Evolutionary conservation across 208 protist species (phyloP).

Genomic region (Strigomonas culicis): DNA sequence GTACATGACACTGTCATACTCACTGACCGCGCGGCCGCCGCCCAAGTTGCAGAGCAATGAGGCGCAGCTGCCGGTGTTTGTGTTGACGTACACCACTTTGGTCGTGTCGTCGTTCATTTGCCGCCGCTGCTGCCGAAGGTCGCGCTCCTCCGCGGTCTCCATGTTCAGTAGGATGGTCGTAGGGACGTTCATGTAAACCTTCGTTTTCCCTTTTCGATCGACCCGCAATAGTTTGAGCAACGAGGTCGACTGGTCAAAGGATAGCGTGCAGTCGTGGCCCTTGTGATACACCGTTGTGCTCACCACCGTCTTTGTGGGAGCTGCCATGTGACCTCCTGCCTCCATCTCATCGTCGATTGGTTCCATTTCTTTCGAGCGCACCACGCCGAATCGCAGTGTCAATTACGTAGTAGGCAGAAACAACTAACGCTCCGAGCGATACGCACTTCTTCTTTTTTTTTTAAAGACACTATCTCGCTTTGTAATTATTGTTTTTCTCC

Average conservation of each 20-base stretch:
- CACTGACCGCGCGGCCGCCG: slow-evolving; percentile 11
- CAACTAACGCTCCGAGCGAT: too few relatives aligned
- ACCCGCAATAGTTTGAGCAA: slow-evolving; percentile 21
- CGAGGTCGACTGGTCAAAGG: slow-evolving; percentile 22
- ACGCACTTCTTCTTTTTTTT: too few relatives aligned
- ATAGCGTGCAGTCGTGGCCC: slow-evolving; percentile 25
- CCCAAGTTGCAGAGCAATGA: slow-evolving; percentile 15
- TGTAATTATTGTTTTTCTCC: too few relatives aligned
- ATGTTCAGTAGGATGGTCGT: slow-evolving; percentile 56
- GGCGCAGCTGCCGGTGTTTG: not conserved
- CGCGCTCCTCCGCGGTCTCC: slow-evolving; percentile 48
- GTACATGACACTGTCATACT: slow-evolving; percentile 20
- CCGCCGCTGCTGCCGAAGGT: slow-evolving; percentile 32
- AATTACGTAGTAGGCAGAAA: too few relatives aligned
- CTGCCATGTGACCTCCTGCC: too few relatives aligned
- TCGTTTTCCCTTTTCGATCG: not conserved
- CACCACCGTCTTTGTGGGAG: not conserved
- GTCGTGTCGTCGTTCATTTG: slow-evolving; percentile 24
- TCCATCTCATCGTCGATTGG: too few relatives aligned
- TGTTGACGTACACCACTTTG: slow-evolving; percentile 23
- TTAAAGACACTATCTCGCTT: too few relatives aligned
- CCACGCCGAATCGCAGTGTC: too few relatives aligned
- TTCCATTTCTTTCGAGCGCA: too few relatives aligned
- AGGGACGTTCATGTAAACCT: slow-evolving; percentile 37
- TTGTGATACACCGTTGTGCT: slow-evolving; percentile 14